These are phyloP conservation scores for Coemansia sp. DNA, from an alignment of 192 early-diverging fungal species.

Conservation along the genomic window DNA sequence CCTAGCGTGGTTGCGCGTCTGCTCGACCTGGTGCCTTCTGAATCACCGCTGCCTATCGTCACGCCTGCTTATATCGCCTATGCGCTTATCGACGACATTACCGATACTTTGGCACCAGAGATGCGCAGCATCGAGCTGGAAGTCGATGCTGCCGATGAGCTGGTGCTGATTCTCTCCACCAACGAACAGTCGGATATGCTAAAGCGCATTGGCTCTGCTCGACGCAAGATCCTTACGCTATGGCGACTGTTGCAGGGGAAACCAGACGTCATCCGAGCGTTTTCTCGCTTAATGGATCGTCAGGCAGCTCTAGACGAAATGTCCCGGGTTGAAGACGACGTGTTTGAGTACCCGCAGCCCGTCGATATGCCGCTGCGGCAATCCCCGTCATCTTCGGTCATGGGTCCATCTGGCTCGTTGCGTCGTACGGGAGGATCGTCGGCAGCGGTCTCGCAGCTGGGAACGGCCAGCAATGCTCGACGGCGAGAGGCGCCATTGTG, in stretches of 20 bases:
- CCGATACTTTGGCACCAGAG: constrained; percentile 85
- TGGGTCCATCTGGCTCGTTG: constrained; percentile 1
- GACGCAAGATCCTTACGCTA: constrained; percentile 67
- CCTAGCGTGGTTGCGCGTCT: constrained; percentile 52
- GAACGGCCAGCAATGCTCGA: not conserved
- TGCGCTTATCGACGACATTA: constrained; percentile 91
- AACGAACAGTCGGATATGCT: constrained; percentile 83
- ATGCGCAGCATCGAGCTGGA: constrained; percentile 88
- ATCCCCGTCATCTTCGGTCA: not conserved
- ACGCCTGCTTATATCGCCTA: constrained; percentile 63
- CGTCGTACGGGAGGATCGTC: constrained; percentile 11
- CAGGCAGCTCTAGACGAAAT: constrained; percentile 26
- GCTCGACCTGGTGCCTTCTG: constrained; percentile 13
- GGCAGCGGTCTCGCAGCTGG: constrained; percentile 11
- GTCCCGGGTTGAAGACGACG: constrained; percentile 2
- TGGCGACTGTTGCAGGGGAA: constrained; percentile 70
- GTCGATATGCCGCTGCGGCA: constrained; percentile 4
- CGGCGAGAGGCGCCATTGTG: constrained; percentile 13
- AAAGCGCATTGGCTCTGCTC: constrained; percentile 66
- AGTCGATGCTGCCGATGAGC: constrained; percentile 92
- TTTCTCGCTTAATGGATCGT: constrained; percentile 63
- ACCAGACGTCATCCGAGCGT: constrained; percentile 67
- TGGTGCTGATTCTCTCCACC: constrained; percentile 88
- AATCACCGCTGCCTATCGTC: not conserved
- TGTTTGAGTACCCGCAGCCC: constrained; percentile 6